Conservation (phyloP, 1,284 basidiomycete genomes). For the Ustilago sp. region DNA sequence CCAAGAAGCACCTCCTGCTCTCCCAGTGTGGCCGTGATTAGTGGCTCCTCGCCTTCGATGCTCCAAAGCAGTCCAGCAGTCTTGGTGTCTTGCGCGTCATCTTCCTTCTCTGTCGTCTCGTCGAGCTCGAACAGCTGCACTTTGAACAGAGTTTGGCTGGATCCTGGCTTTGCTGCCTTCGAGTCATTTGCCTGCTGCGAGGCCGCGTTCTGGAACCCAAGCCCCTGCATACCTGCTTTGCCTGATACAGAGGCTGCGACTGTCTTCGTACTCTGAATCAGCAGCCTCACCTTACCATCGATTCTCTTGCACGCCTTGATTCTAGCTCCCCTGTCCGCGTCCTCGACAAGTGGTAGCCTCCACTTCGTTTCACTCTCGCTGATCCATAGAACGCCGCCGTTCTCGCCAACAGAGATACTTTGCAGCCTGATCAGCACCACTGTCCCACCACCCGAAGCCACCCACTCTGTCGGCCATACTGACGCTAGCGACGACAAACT, state of each 20-base stretch:
- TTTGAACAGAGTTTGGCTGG: conserved; percentile 33
- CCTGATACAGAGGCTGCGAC: not conserved
- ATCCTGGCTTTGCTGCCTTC: not conserved
- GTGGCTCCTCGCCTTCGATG: conserved; percentile 41
- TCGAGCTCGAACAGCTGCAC: conserved; percentile 30
- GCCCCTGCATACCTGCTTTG: conserved; percentile 24
- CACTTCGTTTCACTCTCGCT: conserved; percentile 1
- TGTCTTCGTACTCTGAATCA: conserved; percentile 22
- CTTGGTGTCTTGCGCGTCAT: not conserved
- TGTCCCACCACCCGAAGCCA: conserved; percentile 13
- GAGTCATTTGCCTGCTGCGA: conserved; percentile 4
- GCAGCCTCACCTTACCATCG: conserved; percentile 11
- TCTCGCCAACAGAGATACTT: conserved; percentile 12
- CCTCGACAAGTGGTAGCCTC: not conserved
- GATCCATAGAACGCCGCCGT: conserved; percentile 15
- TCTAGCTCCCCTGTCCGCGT: not conserved
- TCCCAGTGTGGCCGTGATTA: conserved; percentile 31
- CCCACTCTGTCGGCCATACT: conserved; percentile 29
- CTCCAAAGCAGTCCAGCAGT: conserved; percentile 16
- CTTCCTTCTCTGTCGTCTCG: not conserved
- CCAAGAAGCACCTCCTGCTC: conserved; percentile 24
- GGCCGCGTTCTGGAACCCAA: conserved; percentile 16
- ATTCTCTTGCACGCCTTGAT: conserved; percentile 24
- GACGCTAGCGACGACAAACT: conserved; percentile 30
- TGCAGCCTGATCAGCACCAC: conserved; percentile 14